Evolutionary conservation across 805 yeast genomes (phyloP).

Genomic region (Schwanniomyces pseudopolymorphus): DNA sequence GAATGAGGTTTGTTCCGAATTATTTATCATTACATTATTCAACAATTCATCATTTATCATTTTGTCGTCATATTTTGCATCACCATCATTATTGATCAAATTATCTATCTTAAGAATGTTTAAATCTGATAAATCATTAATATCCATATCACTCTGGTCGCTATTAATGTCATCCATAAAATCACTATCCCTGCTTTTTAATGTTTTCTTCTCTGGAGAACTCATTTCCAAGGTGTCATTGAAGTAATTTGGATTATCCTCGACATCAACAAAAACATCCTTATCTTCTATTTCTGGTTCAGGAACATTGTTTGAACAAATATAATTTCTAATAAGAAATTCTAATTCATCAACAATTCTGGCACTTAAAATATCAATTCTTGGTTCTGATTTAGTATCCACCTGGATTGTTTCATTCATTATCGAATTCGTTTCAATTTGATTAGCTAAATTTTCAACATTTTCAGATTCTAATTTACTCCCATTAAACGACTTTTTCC

Average conservation of each 20-base stretch:
- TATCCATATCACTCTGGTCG: constrained; percentile 21
- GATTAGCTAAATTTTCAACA: constrained; percentile 5
- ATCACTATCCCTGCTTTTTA: not conserved
- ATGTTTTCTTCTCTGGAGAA: constrained; percentile 14
- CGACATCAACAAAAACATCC: constrained; percentile 10
- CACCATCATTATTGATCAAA: constrained; percentile 27
- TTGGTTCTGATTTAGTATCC: constrained; percentile 23
- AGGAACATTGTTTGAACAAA: constrained; percentile 15
- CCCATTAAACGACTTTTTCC: constrained; percentile 34
- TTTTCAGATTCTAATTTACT: not conserved
- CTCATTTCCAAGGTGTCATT: constrained; percentile 10
- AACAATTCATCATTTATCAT: constrained; percentile 4
- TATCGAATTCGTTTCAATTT: constrained; percentile 15
- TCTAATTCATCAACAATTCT: constrained; percentile 70
- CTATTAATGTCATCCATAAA: constrained; percentile 12
- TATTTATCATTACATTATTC: constrained; percentile 7
- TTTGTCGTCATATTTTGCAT: constrained; percentile 5
- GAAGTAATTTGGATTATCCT: constrained; percentile 6
- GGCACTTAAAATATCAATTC: constrained; percentile 67
- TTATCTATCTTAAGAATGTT: constrained; percentile 39
- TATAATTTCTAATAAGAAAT: constrained; percentile 48
- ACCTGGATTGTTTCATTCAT: constrained; percentile 17
- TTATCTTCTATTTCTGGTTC: constrained; percentile 15
- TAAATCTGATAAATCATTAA: constrained; percentile 39
- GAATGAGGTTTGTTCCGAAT: constrained; percentile 28